Evolutionary conservation across 805 yeast species (phyloP).

Genomic region (Wickerhamiella siamensis): DNA sequence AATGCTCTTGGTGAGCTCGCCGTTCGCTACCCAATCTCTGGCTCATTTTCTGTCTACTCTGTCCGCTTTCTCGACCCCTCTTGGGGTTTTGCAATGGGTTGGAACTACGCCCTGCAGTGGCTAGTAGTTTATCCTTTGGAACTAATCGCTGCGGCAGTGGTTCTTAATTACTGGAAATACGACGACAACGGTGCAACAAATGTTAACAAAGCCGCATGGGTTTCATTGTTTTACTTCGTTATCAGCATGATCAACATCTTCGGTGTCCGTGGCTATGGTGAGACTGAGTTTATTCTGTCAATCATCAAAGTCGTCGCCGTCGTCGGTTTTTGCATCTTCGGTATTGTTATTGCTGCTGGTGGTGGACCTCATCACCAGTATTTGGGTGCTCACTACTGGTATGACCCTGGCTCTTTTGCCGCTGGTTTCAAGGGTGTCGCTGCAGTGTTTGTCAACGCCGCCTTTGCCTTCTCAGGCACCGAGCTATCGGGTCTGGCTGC

Average conservation of each 20-base stretch:
- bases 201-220: conserved; percentile 43
- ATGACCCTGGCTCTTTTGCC: conserved; percentile 53
- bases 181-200: conserved; percentile 20
- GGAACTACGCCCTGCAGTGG: conserved; percentile 53
- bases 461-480: conserved; percentile 63
- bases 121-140: conserved; percentile 49
- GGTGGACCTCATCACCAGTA: conserved; percentile 46
- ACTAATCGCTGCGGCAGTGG: conserved; percentile 42
- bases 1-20: conserved; percentile 58
- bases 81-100: conserved; percentile 53
- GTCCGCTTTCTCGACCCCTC: conserved; percentile 46
- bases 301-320: conserved; percentile 46
- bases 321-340: conserved; percentile 47
- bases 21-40: conserved; percentile 44
- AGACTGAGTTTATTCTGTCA: conserved; percentile 53
- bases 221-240: conserved; percentile 38
- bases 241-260: conserved; percentile 38
- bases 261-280: conserved; percentile 52
- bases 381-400: conserved; percentile 42
- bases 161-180: conserved; percentile 39
- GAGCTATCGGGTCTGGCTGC: conserved; percentile 65
- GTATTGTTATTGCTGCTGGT: conserved; percentile 35
- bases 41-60: conserved; percentile 44
- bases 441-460: conserved; percentile 62
- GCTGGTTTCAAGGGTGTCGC: conserved; percentile 56